phyloP scores from a whole-genome alignment of 768 basidiomycete genomes.

The Candolleomyces eurysporus region DNA sequence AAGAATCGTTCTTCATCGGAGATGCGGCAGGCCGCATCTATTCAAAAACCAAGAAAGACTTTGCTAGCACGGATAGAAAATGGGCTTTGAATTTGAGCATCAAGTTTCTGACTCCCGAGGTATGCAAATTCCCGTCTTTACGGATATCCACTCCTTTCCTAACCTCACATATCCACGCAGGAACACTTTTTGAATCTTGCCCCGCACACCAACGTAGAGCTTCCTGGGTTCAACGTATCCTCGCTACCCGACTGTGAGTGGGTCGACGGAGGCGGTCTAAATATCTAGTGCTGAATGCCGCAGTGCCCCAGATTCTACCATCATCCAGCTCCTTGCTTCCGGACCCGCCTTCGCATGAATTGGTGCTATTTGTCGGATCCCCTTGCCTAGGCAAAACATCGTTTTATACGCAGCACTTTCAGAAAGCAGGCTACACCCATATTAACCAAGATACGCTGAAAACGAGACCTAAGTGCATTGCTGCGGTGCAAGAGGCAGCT shows the following conservation, averaged over 20 bases:
- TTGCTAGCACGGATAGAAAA: slow-evolving; percentile 80
- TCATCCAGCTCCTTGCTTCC: slow-evolving; percentile 51
- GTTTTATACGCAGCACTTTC: slow-evolving; percentile 73
- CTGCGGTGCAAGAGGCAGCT: slow-evolving; percentile 55
- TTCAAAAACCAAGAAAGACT: slow-evolving; percentile 51
- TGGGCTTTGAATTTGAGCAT: slow-evolving; percentile 78
- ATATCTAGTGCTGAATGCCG: neutral
- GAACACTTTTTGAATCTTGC: slow-evolving; percentile 72
- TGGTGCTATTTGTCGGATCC: slow-evolving; percentile 52
- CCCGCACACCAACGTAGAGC: slow-evolving; percentile 38
- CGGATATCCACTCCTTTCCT: neutral
- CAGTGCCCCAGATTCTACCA: slow-evolving; percentile 52
- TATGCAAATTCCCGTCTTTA: slow-evolving; percentile 20
- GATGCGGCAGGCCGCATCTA: slow-evolving; percentile 82
- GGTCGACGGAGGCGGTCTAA: neutral
- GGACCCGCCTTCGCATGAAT: slow-evolving; percentile 32
- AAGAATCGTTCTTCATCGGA: slow-evolving; percentile 75
- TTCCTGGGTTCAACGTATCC: slow-evolving; percentile 71
- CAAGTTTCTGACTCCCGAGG: slow-evolving; percentile 83
- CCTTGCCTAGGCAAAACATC: slow-evolving; percentile 76
- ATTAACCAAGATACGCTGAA: slow-evolving; percentile 85
- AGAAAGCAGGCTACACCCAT: slow-evolving; percentile 66
- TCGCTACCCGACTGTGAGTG: slow-evolving; percentile 36
- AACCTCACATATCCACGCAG: slow-evolving; percentile 32
- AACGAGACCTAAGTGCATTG: slow-evolving; percentile 74